Base-by-base conservation (phyloP, 305 asterid genomes). In the Fraxinus baroniana region DNA sequence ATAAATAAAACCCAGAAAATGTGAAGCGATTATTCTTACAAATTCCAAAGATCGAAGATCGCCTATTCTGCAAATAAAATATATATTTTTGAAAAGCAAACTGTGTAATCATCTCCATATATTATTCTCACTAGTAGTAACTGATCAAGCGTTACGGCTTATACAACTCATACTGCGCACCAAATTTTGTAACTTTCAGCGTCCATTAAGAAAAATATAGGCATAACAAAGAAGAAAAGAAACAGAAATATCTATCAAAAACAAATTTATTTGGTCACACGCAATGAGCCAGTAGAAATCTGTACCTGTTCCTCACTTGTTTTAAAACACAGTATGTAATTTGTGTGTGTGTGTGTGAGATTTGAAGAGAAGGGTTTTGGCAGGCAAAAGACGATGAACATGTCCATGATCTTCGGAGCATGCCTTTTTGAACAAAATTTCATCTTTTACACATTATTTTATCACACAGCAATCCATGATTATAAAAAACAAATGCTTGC, bases 361-460 rank as follows among this genome's bases (percentile, higher is more conserved):
- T 35, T 44, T 57, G 76, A 15, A 28, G 66, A 60, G 22, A 46
- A n/a, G 5, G 70, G 85, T 80, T 87, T 86, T 83, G 18, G 75
- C 24, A 1, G 41, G 20, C 36, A 22, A 35, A 35, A 64, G 37
- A 12, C 4, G 52, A 41, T 62, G 84, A 83, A 83, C 87, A 81
- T 74, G 84, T 20, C 80, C 85, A 79, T 22, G 52, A 84, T 68
- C 52, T 79, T 52, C 79, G 79, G 87, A 86, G 74, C 80, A 24
- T 41, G 6, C 30, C 28, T 13, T 68, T 77, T 83, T 26, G 5
- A 57, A 78, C 32, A 17, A 57, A 80, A 18, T 39, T 62, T 24
- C 12, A n/a, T 17, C n/a, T 39, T 62, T 46, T 22, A 49, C 74
- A 68, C 26, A 80, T 36, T 76, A 80, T 37, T 66, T 6, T 77